Conservation (phyloP, 345 rosid genomes). For the Physaria fendleri region DNA sequence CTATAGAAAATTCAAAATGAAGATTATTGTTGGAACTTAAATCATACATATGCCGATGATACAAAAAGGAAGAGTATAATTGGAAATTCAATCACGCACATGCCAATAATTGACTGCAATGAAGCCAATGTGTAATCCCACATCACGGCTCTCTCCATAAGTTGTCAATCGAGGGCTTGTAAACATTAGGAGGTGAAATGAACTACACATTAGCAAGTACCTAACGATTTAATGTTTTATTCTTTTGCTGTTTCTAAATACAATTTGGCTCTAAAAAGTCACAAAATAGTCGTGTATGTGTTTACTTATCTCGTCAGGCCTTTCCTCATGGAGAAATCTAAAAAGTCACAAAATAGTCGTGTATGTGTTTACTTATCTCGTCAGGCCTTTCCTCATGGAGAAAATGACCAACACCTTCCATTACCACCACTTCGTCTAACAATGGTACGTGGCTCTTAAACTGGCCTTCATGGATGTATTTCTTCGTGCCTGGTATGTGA, state of each 20-base stretch:
- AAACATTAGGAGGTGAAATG: too few species aligned
- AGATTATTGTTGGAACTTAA: too few species aligned
- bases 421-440: conserved; percentile 7
- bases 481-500: conserved; percentile 22
- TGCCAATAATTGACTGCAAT: too few species aligned
- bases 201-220: too few species aligned
- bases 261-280: conserved; percentile 3
- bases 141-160: too few species aligned
- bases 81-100: too few species aligned
- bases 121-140: too few species aligned
- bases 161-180: too few species aligned
- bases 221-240: too few species aligned
- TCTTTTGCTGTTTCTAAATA: background rate
- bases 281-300: conserved; percentile 28
- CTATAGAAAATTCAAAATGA: too few species aligned
- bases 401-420: conserved; percentile 31
- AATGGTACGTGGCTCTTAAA: background rate
- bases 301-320: conserved; percentile 27
- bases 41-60: too few species aligned
- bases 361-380: conserved; percentile 28
- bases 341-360: conserved; percentile 21
- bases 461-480: conserved; percentile 22
- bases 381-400: conserved; percentile 31
- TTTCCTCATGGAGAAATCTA: conserved; percentile 30
- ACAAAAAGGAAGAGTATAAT: too few species aligned